phyloP scores from a whole-genome alignment of 768 basidiomycete species.

The Boletus coccyginus region DNA sequence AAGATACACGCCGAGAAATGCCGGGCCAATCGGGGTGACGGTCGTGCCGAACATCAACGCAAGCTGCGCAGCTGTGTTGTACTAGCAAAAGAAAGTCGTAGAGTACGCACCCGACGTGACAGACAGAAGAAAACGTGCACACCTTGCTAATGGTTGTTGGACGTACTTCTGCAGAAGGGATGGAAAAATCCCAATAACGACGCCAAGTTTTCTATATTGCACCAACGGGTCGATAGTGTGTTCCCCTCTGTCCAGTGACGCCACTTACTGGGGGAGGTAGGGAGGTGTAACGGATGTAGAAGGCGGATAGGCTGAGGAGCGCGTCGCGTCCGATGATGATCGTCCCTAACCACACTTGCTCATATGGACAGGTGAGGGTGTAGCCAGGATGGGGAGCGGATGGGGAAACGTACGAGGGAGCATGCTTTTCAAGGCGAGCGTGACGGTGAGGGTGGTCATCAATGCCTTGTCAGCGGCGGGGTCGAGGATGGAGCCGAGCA shows the following conservation, averaged over 20 bases:
- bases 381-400: neutral
- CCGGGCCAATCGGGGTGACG: conserved; percentile 72
- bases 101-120: neutral
- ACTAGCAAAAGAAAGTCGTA: conserved; percentile 38
- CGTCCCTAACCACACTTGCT: conserved; percentile 75
- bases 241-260: neutral
- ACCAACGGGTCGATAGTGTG: conserved; percentile 2
- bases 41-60: conserved; percentile 89
- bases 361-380: neutral
- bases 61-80: conserved; percentile 92
- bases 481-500: conserved; percentile 94
- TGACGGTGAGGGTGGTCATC: conserved; percentile 90
- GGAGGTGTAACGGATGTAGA: conserved; percentile 90
- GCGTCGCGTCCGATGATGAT: conserved; percentile 90
- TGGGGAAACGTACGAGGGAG: conserved; percentile 64
- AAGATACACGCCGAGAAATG: conserved; percentile 53
- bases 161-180: conserved; percentile 92
- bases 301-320: conserved; percentile 80
- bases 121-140: neutral
- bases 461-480: conserved; percentile 96
- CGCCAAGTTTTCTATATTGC: conserved; percentile 77
- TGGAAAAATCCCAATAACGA: conserved; percentile 95
- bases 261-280: conserved; percentile 72
- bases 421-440: conserved; percentile 78
- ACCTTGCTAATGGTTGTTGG: conserved; percentile 96